These are phyloP conservation scores for Rugonectria rugulosa DNA, from an alignment of 2,329 filamentous ascomycete species.

Conservation along the genomic window DNA sequence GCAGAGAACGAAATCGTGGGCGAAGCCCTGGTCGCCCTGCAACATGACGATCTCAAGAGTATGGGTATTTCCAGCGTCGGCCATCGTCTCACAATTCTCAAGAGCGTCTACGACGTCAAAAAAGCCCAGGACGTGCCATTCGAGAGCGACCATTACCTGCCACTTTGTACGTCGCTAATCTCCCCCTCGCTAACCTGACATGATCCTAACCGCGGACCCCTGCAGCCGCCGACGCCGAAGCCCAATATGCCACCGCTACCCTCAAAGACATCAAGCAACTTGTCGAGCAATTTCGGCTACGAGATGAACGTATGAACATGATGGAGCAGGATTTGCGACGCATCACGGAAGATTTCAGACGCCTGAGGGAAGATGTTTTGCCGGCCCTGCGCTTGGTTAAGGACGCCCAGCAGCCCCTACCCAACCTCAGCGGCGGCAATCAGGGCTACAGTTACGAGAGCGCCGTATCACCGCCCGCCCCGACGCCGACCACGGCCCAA, in stretches of 20 bases:
- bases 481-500: constrained; percentile 61
- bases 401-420: constrained; percentile 88
- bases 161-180: constrained; percentile 70
- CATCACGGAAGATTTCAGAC: constrained; percentile 86
- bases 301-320: constrained; percentile 87
- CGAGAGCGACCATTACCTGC: constrained; percentile 92
- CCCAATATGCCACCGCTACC: constrained; percentile 84
- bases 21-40: constrained; percentile 85
- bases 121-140: constrained; percentile 90
- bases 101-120: constrained; percentile 96
- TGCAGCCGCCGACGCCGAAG: constrained; percentile 86
- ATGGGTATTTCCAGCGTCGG: constrained; percentile 94
- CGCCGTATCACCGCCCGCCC: constrained; percentile 61
- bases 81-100: constrained; percentile 92
- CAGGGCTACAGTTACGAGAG: constrained; percentile 61
- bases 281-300: constrained; percentile 85
- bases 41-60: constrained; percentile 93
- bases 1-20: constrained; percentile 94
- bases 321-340: constrained; percentile 85
- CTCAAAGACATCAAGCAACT: constrained; percentile 92
- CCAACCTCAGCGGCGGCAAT: constrained; percentile 53
- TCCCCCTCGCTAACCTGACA: constrained; percentile 31
- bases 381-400: constrained; percentile 91
- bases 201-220: constrained; percentile 23
- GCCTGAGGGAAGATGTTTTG: constrained; percentile 88